Evolutionary conservation across 2,329 filamentous ascomycete species (phyloP), one percentile per base, ranked within the genome.

Genomic region (Trichophyton rubrum): DNA sequence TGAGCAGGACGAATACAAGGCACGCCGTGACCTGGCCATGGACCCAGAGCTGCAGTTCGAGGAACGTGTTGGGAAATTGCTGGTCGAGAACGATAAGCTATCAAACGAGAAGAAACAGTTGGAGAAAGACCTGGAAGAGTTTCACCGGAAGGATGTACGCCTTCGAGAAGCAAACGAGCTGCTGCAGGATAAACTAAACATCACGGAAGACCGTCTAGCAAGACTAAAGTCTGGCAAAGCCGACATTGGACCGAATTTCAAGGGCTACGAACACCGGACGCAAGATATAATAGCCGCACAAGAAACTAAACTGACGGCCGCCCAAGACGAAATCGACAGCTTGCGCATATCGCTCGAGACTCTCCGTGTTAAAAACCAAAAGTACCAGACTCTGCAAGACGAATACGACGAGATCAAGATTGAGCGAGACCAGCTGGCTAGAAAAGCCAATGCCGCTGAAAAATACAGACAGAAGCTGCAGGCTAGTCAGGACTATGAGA

Each of bases 221-320:
- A 82, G 69, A 73, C 77, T 71, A 77, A 74, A 75, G 60, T 76
- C 75, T n/a, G 75, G 75, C 15, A 75, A 77, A 59, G 74, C 73
- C 8, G 75, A 76, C 51, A 61, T 71, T 75, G 71, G 81, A 75
- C 69, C 79, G 75, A 74, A 72, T 63, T 71, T 69, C 58, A 75
- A 72, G 64, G 72, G 71, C 1, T 62, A 75, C 40, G 73, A 72
- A 72, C 78, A 57, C 41, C 61, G 62, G 74, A 87, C 66, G 77
- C 85, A 89, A 70, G 80, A 86, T 61, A 77, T 89, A 57, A 90
- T 91, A 68, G 83, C 84, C 43, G 81, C 78, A 24, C 82, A 89
- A 66, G 88, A 91, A 70, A 79, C 80, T 20, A 82, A 88, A 66
- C 73, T 86, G 9, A 82, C 87, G 61, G 77, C 80, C 35, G 67